phyloP scores from a whole-genome alignment of 371 early-diverging fungal genomes.

The Chytridium lagenaria region DNA sequence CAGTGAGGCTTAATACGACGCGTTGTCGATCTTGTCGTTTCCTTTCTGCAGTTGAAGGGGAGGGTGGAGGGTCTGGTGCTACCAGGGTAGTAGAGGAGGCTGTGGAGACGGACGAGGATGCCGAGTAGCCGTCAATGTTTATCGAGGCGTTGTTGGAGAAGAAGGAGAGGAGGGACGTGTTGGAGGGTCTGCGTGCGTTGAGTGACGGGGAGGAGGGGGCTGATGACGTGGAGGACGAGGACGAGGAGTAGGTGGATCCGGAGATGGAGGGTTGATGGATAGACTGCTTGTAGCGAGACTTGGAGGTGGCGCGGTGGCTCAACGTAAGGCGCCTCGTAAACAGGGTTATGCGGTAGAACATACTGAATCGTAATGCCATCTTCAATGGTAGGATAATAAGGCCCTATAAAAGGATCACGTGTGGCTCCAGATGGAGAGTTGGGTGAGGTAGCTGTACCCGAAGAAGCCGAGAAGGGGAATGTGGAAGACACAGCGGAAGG shows the following conservation, averaged over 20 bases:
- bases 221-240: too few species aligned
- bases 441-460: background rate
- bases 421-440: background rate
- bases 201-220: too few species aligned
- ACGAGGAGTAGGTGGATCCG: too few species aligned
- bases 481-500: background rate
- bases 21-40: conserved; percentile 34
- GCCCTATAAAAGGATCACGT: conserved; percentile 16
- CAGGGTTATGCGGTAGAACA: conserved; percentile 23
- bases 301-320: conserved; percentile 17
- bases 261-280: background rate
- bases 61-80: too few species aligned
- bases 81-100: too few species aligned
- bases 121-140: background rate
- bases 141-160: conserved; percentile 6
- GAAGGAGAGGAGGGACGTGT: conserved; percentile 5
- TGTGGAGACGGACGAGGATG: too few species aligned
- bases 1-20: conserved; percentile 42
- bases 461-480: background rate
- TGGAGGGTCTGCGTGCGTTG: background rate
- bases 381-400: conserved; percentile 47
- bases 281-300: background rate
- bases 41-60: conserved; percentile 13
- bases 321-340: conserved; percentile 16
- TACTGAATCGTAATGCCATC: conserved; percentile 37